Percentiles rank a stretch among this genome's conserved stretches.
These are phyloP conservation scores for Vigna trinervia DNA, from an alignment of 306 rosid species.

Conservation along the genomic window DNA sequence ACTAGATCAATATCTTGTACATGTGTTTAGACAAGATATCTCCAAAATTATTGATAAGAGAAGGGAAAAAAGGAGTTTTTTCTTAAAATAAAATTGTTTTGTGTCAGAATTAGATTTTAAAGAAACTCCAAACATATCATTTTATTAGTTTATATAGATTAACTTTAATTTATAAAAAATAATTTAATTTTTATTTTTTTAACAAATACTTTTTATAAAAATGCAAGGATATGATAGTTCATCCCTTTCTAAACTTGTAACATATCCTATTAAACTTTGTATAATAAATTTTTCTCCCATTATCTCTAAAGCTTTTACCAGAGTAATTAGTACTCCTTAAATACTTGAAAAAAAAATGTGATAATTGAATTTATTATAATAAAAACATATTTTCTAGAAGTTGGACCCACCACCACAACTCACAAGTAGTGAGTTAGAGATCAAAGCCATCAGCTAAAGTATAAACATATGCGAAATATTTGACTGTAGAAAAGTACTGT, in stretches of 20 bases:
- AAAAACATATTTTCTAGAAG: neutral
- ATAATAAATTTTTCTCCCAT: neutral
- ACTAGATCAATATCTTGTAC: no score
- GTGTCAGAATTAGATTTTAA: no score
- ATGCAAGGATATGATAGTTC: neutral
- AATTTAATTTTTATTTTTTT: no score
- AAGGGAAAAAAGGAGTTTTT: no score
- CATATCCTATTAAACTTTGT: neutral
- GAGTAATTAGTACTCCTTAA: neutral
- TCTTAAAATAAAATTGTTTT: no score
- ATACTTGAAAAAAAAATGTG: neutral
- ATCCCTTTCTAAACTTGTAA: neutral
- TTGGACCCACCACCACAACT: neutral
- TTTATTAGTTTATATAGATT: no score
- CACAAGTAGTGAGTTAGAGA: constrained; percentile 6
- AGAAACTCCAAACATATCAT: no score
- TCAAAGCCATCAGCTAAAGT: neutral
- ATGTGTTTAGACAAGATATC: no score
- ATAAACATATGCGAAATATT: constrained; percentile 7
- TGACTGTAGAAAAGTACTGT: neutral
- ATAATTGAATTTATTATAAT: neutral
- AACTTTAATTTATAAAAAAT: no score
- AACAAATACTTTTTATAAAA: no score
- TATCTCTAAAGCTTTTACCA: neutral
- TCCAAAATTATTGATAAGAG: no score